Base-by-base conservation (phyloP, 2,329 filamentous ascomycete genomes). In the Colletotrichum gloeosporioides region DNA sequence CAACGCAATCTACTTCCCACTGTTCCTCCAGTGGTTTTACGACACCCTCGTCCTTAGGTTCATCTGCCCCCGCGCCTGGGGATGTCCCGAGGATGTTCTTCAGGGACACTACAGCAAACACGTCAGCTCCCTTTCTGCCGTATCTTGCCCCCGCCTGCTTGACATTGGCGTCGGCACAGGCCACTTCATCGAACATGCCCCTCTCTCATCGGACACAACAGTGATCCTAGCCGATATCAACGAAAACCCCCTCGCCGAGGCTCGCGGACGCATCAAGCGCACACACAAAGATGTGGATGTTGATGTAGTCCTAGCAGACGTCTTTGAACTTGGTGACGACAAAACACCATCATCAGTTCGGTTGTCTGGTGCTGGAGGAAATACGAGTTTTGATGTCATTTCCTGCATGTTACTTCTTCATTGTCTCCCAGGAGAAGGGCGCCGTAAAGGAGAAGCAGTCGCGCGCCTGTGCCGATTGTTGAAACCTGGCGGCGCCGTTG, bases 111-210 rank as follows among this genome's bases (percentile, higher is more conserved):
- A 70, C 34, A 62, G 55, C 67, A 62, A 49, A 25, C 18, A 39
- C 55, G 18, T 70, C 53, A 29, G 31, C 32, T n/a, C 32, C 27
- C 32, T 39, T 29, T 27, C 55, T 59, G 15, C 4, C 1, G 27
- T 27, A 0, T 25, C 22, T 25, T 25, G 8, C 4, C 55, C 55
- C 55, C 39, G 61, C 18, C 39, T 71, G 8, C 44, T 71, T 22
- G 69, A 71, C 25, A 59, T 71, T 9, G 61, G 69, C 8, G 69
- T 71, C 2, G 69, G 69, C 31, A 71, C 69, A 31, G 69, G 69
- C 39, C 55, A 66, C 12, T 66, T 65, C 2, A 9, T 71, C 6
- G 25, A 65, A 34, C 39, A 55, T 5, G 69, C 69, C 12, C 69
- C 69, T 27, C 16, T 71, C 3, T 22, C 61, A 6, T 5, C 31